These are phyloP conservation scores for Trapa incisa DNA, from an alignment of 345 rosid genomes.

Conservation along the genomic window DNA sequence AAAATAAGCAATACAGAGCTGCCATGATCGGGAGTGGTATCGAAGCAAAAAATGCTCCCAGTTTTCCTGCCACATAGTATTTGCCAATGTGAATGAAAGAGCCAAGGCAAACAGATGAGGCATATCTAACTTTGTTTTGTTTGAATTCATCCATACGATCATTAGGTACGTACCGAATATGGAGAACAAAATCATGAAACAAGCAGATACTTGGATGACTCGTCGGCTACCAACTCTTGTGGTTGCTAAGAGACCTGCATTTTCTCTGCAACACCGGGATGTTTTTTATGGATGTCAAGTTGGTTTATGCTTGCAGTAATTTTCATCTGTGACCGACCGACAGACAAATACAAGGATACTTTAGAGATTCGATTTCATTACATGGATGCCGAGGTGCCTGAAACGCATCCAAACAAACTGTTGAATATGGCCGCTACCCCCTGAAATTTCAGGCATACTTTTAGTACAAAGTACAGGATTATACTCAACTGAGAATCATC, in stretches of 20 bases:
- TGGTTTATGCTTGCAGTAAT: neutral
- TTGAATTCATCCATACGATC: neutral
- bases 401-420: neutral
- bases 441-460: neutral
- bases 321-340: neutral
- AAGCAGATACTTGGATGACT: constrained; percentile 68
- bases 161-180: constrained; percentile 31
- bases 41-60: constrained; percentile 61
- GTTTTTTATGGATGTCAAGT: neutral
- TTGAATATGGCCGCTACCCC: neutral
- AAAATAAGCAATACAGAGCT: constrained; percentile 39
- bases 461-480: neutral
- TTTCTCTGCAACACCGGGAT: constrained; percentile 31
- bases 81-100: neutral
- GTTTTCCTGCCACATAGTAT: constrained; percentile 30
- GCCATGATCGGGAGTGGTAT: constrained; percentile 52
- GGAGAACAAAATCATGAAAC: constrained; percentile 63
- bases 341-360: neutral
- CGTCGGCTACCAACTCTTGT: constrained; percentile 70
- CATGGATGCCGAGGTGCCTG: neutral
- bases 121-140: too few relatives aligned
- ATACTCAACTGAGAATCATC: neutral
- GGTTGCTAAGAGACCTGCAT: constrained; percentile 61
- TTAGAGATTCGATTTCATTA: neutral
- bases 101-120: neutral